These are phyloP conservation scores for Linnemannia exigua DNA, from an alignment of 192 early-diverging fungal genomes.

Conservation along the genomic window DNA sequence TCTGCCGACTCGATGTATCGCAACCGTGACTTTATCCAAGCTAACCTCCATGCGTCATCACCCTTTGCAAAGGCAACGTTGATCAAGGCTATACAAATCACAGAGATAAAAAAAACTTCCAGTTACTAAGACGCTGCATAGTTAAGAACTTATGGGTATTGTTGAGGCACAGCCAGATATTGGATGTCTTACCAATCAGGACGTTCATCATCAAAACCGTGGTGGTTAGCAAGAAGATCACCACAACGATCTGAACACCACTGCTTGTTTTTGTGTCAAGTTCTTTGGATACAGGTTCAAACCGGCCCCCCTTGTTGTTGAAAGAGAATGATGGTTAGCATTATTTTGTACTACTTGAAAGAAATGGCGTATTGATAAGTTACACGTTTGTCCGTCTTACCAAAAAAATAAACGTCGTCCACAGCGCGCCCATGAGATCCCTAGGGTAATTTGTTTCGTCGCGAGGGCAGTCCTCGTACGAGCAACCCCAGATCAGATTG, in stretches of 20 bases:
- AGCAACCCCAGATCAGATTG: not conserved
- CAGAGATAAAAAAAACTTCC: no score
- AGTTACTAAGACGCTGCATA: no score
- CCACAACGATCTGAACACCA: not conserved
- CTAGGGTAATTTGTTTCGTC: not conserved
- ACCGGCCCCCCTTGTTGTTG: not conserved
- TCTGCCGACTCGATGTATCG: conserved; percentile 26
- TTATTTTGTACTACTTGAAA: no score
- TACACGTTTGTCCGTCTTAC: no score
- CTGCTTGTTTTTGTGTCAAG: not conserved
- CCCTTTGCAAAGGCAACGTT: conserved; percentile 23
- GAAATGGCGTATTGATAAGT: no score
- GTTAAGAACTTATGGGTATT: no score
- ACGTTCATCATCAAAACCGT: conserved; percentile 9
- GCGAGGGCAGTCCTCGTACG: not conserved
- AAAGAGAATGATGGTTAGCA: no score
- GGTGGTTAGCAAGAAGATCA: conserved; percentile 12
- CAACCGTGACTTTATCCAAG: conserved; percentile 15
- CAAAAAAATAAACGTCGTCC: conserved; percentile 6
- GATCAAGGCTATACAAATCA: conserved; percentile 11
- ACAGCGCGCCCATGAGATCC: not conserved
- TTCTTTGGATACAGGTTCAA: not conserved
- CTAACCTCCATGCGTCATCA: conserved; percentile 21
- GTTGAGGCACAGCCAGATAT: no score
- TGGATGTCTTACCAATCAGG: conserved; percentile 19